Base-by-base conservation (phyloP, 2,329 filamentous ascomycete genomes). In the Dactylellina sp. region DNA sequence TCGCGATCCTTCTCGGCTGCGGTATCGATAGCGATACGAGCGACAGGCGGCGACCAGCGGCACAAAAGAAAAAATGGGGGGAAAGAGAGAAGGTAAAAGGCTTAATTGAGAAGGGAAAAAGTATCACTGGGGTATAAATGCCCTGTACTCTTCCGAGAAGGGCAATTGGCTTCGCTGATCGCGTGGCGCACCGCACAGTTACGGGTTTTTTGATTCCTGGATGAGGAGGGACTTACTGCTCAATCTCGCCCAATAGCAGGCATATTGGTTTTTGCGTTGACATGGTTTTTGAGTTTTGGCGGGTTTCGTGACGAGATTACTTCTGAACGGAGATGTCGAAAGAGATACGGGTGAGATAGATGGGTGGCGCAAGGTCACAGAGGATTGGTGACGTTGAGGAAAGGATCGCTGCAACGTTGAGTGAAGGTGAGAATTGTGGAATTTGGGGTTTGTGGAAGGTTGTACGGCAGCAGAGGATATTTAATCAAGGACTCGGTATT, bases 211-310 rank as follows among this genome's bases (percentile, higher is more conserved):
- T 4, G 11, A 25, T 32, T 53, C 12, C 44, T 20, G 22, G 20
- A 20, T 14, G 28, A 25, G 20, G 18, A 39, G 61, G 50, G 24
- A 84, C 86, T 77, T 81, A 90, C 89, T 89, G 86, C 64, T 86
- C 84, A 75, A 91, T 87, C 39, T 83, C 78, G 52, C 89, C 89
- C 14, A 91, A 82, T 44, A 89, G 83, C 6, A 91, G 84, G 53
- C 89, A 85, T 78, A 87, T 89, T 60, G 70, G 61, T 28, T 49
- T 63, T 55, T 74, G 70, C 44, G 70, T 74, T 74, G 70, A 61
- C 70, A 74, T 74, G 70, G 46, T 53, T 59, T 50, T 47, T 61
- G 22, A 47, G 53, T 22, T 28, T 57, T 66, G 46, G 63, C 25
- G 55, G 53, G 22, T 28, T 57, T 66, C 63, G 53, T 60, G 63